Conservation (phyloP, 1,284 basidiomycete genomes). For the Ceratobasidium sp. region DNA sequence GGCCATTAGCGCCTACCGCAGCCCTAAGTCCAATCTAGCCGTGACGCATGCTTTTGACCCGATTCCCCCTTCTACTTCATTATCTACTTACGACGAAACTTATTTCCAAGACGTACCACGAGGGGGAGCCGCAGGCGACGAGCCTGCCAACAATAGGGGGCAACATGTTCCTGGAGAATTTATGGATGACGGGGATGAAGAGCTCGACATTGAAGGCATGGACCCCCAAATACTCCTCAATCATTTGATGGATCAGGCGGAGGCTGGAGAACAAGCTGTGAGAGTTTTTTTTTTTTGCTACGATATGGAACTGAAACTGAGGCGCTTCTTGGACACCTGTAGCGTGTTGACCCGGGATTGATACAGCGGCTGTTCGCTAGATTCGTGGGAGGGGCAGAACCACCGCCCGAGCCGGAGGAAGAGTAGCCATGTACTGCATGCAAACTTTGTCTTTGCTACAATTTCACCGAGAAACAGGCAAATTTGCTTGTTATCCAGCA, state of each 20-base stretch:
- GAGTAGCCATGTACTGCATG: not conserved
- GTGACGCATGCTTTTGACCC: conserved; percentile 79
- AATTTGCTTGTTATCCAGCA: too few species aligned
- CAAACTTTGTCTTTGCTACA: too few species aligned
- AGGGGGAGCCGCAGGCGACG: not conserved
- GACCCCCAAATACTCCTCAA: conserved; percentile 37
- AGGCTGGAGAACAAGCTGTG: conserved; percentile 24
- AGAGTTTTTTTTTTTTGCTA: conserved; percentile 2
- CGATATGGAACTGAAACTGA: conserved; percentile 18
- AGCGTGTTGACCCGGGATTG: conserved; percentile 30
- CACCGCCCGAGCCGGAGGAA: not conserved
- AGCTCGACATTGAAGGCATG: conserved; percentile 10
- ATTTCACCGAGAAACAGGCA: too few species aligned
- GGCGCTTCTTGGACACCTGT: not conserved
- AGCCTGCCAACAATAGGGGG: not conserved
- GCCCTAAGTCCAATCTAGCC: conserved; percentile 59
- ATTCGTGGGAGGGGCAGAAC: not conserved
- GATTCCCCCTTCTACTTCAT: conserved; percentile 70
- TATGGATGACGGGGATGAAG: conserved; percentile 8
- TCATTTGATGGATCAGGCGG: conserved; percentile 29
- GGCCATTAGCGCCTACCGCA: conserved; percentile 75
- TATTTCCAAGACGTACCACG: conserved; percentile 66
- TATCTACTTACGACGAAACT: conserved; percentile 70
- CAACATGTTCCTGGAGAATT: conserved; percentile 29
- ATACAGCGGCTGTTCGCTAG: conserved; percentile 17